Percentiles rank a stretch among this genome's conserved stretches.
Evolutionary conservation across 495 filamentous ascomycete species (phyloP).

Genomic region (Hypoxylon fragiforme): DNA sequence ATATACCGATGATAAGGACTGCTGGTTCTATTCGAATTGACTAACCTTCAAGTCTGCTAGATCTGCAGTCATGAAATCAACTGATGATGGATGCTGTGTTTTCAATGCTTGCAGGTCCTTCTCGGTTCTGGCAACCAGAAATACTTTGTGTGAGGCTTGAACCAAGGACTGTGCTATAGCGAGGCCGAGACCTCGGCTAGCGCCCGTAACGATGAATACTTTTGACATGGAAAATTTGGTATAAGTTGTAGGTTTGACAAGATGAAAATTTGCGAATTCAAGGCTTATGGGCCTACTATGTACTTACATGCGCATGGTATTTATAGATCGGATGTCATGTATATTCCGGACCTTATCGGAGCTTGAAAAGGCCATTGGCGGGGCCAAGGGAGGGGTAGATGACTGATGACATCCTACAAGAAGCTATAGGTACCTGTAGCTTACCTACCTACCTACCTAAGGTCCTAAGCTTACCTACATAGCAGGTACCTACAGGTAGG

Average conservation of each 20-base stretch:
- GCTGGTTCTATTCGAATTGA: no score
- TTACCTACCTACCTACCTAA: no score
- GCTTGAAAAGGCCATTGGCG: background rate
- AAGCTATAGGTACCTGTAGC: background rate
- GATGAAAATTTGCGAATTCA: no score
- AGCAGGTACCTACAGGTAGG: no score
- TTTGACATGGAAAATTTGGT: slow-evolving; percentile 53
- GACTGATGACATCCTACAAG: background rate
- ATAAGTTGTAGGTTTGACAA: background rate
- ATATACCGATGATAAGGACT: no score
- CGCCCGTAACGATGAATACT: slow-evolving; percentile 70
- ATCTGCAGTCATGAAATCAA: slow-evolving; percentile 76
- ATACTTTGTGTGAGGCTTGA: slow-evolving; percentile 66
- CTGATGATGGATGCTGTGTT: slow-evolving; percentile 63
- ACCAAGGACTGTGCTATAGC: slow-evolving; percentile 77
- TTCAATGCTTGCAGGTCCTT: slow-evolving; percentile 69
- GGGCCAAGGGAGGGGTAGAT: slow-evolving; percentile 24
- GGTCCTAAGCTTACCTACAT: no score
- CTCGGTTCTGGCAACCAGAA: slow-evolving; percentile 73
- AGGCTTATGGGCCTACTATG: no score
- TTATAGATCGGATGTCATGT: background rate
- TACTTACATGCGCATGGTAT: no score
- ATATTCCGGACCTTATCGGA: slow-evolving; percentile 11
- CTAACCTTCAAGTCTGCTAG: slow-evolving; percentile 65
- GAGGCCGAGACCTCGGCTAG: slow-evolving; percentile 78